Percentiles rank a stretch among this genome's conserved stretches.
Evolutionary conservation across 2,329 filamentous ascomycete genomes (phyloP).

Genomic region (Penicillium sp.): DNA sequence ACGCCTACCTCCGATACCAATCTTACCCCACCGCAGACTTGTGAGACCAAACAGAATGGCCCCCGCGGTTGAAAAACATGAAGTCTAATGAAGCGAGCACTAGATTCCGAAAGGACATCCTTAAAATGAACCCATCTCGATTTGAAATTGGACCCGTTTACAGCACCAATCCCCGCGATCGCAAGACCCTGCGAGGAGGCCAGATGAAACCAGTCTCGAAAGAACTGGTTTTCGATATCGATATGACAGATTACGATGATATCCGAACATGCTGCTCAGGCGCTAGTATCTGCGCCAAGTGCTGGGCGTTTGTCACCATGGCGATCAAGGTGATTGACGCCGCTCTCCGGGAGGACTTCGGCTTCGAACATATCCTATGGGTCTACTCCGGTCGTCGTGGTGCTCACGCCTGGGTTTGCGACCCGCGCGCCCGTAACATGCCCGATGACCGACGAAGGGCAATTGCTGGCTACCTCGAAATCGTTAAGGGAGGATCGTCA

Average conservation of each 20-base stretch:
- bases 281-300: slow-evolving; percentile 89
- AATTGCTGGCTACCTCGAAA: slow-evolving; percentile 85
- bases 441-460: slow-evolving; percentile 83
- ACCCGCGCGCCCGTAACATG: slow-evolving; percentile 78
- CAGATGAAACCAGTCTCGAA: slow-evolving; percentile 87
- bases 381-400: slow-evolving; percentile 96
- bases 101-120: slow-evolving; percentile 85
- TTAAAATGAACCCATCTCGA: slow-evolving; percentile 83
- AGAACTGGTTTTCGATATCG: slow-evolving; percentile 98
- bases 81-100: slow-evolving; percentile 20
- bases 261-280: slow-evolving; percentile 93
- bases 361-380: slow-evolving; percentile 96
- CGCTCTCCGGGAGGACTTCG: slow-evolving; percentile 89
- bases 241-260: slow-evolving; percentile 98
- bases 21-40: slow-evolving; percentile 69
- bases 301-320: slow-evolving; percentile 98
- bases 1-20: slow-evolving; percentile 90
- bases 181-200: slow-evolving; percentile 76
- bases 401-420: slow-evolving; percentile 97
- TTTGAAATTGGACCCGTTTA: slow-evolving; percentile 99
- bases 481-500: slow-evolving; percentile 83
- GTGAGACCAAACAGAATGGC: slow-evolving; percentile 35
- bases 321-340: slow-evolving; percentile 90
- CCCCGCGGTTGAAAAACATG: background rate
- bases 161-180: slow-evolving; percentile 86